phyloP scores from a whole-genome alignment of 192 early-diverging fungal genomes.

The Coemansia asiatica region DNA sequence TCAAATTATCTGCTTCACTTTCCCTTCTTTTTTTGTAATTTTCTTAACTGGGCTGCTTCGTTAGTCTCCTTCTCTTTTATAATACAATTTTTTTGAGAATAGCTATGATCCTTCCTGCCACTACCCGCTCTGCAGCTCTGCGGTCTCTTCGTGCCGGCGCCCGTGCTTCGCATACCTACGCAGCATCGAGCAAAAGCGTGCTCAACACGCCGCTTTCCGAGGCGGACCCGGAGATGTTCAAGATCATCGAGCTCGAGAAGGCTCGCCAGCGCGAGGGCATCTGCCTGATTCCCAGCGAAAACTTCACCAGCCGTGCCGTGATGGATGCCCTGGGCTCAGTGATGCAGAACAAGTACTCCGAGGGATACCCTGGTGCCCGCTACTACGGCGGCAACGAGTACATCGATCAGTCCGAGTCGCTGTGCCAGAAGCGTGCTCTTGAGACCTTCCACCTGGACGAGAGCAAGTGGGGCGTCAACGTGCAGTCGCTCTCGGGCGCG shows the following conservation, averaged over 20 bases:
- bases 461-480: constrained; percentile 95
- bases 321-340: constrained; percentile 96
- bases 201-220: constrained; percentile 77
- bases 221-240: constrained; percentile 85
- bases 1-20: too few species aligned
- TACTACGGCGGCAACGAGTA: constrained; percentile 99
- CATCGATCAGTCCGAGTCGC: constrained; percentile 90
- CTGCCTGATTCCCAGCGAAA: constrained; percentile 96
- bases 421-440: constrained; percentile 96
- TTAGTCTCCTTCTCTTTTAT: background rate
- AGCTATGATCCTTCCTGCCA: background rate
- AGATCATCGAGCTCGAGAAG: constrained; percentile 96
- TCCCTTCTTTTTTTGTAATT: constrained; percentile 2
- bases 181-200: constrained; percentile 31
- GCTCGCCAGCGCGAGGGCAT: constrained; percentile 88
- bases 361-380: constrained; percentile 93
- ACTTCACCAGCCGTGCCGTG: constrained; percentile 95
- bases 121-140: background rate
- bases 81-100: background rate
- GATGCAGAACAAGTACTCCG: constrained; percentile 99
- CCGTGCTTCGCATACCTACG: constrained; percentile 17
- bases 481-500: constrained; percentile 92
- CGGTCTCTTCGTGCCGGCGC: background rate
- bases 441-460: constrained; percentile 84
- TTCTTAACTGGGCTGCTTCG: background rate